phyloP scores from a whole-genome alignment of 139 green algal species.

The Tetraselmis striata region DNA sequence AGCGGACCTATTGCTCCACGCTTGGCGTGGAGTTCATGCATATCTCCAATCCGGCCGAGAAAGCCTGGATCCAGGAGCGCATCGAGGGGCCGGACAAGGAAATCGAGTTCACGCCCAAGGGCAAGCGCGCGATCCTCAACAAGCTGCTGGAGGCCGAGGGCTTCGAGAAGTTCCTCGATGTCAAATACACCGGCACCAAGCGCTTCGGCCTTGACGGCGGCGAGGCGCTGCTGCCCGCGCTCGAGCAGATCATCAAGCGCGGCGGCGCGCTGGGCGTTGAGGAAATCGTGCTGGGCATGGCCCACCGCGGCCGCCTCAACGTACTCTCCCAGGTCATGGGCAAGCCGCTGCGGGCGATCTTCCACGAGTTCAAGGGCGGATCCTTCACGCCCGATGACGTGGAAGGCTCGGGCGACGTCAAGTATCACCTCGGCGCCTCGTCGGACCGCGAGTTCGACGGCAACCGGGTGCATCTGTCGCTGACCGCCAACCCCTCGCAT shows the following conservation, averaged over 20 bases:
- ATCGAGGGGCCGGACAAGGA: background rate
- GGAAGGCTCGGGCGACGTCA: conserved; percentile 45
- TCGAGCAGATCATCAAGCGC: conserved; percentile 27
- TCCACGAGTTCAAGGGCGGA: conserved; percentile 47
- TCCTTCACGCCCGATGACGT: conserved; percentile 1
- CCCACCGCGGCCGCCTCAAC: conserved; percentile 61
- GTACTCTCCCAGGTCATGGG: conserved; percentile 58
- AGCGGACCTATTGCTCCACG: background rate
- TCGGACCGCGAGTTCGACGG: background rate
- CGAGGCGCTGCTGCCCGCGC: conserved; percentile 46
- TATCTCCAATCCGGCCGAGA: background rate
- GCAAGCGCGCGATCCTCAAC: background rate
- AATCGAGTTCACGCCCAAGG: background rate
- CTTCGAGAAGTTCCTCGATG: conserved; percentile 3
- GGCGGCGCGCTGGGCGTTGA: conserved; percentile 24
- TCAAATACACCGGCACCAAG: conserved; percentile 2
- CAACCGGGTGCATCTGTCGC: conserved; percentile 23
- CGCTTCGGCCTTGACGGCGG: conserved; percentile 62
- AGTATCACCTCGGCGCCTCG: conserved; percentile 52
- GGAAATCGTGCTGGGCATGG: conserved; percentile 43
- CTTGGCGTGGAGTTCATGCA: background rate
- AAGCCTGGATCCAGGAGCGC: background rate
- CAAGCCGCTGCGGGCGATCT: conserved; percentile 53
- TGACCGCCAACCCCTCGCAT: conserved; percentile 69
- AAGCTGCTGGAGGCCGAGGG: background rate